Base-by-base conservation (phyloP, 73 alveolate species). In the Blepharisma stoltei region DNA sequence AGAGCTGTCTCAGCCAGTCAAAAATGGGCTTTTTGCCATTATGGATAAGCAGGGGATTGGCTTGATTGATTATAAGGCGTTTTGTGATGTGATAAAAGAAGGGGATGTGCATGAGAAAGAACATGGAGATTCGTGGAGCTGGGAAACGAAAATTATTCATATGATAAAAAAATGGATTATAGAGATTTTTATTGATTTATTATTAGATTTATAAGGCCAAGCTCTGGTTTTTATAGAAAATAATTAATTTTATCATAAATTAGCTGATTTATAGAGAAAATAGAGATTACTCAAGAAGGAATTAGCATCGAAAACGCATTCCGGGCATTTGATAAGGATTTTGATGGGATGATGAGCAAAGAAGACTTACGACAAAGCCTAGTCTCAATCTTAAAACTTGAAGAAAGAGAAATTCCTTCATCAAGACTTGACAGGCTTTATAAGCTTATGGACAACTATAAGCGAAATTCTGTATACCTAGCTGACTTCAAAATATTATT, bases 1-100 rank as follows among this genome's bases (percentile, higher is more conserved):
- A 47, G 67, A 77, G 25, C 81, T 92, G 27, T 82, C 94, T 49
- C 54, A 85, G 65, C 93, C 89, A 32, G 92, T 90, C 6, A 89
- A 89, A 65, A 95, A 90, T 76, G 90, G 90, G 53, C 78, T 92
- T 60, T 92, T 92, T 80, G 95, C 98, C 3, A 78, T 80, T 32
- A 92, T 92, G 95, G 98, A 92, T 49, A 85, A 55, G 45, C 65
- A 83, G 68, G 81, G 80, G 45, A 92, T 86, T 11, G 98, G 98
- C 11, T 67, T 92, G 71, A 88, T 92, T 6, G 95, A 89, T 79
- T 84, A 84, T 67, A 89, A 90, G 32, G 79, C 81, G 18, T 92
- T 89, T 90, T 60, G 81, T 18, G 71, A 54, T 6, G 88, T 81
- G 6, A 55, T 92, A 55, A 71, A 88, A 43, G 78, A 83, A 46